Base-by-base conservation (phyloP, 2,329 filamentous ascomycete species). In the Cladophialophora bantiana region DNA sequence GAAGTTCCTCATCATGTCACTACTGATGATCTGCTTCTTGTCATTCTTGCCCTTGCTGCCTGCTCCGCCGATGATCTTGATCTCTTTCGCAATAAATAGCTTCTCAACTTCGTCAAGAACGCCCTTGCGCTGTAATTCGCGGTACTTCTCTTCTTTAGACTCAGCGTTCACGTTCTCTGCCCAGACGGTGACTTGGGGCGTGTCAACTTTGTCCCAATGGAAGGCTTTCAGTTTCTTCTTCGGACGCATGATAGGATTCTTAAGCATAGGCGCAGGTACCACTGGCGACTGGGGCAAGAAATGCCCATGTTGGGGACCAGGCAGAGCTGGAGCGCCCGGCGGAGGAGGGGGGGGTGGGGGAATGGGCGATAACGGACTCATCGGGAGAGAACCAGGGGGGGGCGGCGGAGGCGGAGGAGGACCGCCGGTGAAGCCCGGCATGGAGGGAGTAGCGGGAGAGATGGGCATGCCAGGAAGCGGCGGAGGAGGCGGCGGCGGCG, bases 221-320 rank as follows among this genome's bases (percentile, higher is more conserved):
- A 99, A 85, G 66, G 94, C 94, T 88, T 99, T 99, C 79, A 99
- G 92, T 85, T 98, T 99, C 88, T 97, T 98, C 87, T 97, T 98
- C 26, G 95, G 93, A 73, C 94, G 85, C 60, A 93, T 92, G 68
- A 93, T 91, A 40, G 92, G 90, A 74, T 96, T 81, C 52, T 90
- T 88, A 72, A 92, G 83, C 7, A 87, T 86, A 26, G 88, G 81
- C 13, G 84, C 76, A 20, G 82, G 80, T 68, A 86, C 85, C 65
- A 83, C 83, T 36, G 85, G 83, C 71, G 87, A 83, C 70, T 89
- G 86, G 56, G 89, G 85, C 69, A 97, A 80, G 81, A 91, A 97
- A 69, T 92, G 89, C 7, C 92, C 92, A 68, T 83, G 80, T 77
- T 83, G 84, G 26, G 78, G 79, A 48, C 85, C 83, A 61, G 85